phyloP scores from a whole-genome alignment of 2,329 filamentous ascomycete genomes.

The Mycosphaerella sp. region DNA sequence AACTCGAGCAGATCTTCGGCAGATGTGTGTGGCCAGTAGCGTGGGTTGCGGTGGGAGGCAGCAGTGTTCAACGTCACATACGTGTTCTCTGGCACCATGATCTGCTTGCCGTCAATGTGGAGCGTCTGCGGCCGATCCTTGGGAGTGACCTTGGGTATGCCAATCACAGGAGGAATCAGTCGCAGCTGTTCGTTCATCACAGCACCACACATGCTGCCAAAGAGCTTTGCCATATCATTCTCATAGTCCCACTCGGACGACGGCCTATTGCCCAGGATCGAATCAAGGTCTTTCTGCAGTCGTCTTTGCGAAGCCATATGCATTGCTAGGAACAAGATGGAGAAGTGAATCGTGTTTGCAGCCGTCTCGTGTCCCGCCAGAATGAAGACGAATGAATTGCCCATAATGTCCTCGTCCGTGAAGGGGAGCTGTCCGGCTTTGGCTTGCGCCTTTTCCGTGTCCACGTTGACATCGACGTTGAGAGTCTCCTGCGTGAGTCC shows the following conservation, averaged over 20 bases:
- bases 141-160: constrained; percentile 60
- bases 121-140: constrained; percentile 49
- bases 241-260: constrained; percentile 66
- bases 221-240: constrained; percentile 55
- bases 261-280: constrained; percentile 54
- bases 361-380: constrained; percentile 77
- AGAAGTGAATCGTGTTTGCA: constrained; percentile 67
- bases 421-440: constrained; percentile 42
- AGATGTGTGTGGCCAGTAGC: constrained; percentile 57
- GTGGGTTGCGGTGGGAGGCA: constrained; percentile 60
- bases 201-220: constrained; percentile 64
- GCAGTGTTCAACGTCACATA: constrained; percentile 52
- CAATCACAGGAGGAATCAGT: constrained; percentile 62
- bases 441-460: constrained; percentile 37
- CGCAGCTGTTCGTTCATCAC: constrained; percentile 73
- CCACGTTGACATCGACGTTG: constrained; percentile 39
- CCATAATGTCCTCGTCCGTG: constrained; percentile 60
- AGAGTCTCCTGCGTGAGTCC: constrained; percentile 33
- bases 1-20: constrained; percentile 60
- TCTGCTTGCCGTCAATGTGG: constrained; percentile 51
- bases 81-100: constrained; percentile 52
- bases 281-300: constrained; percentile 63
- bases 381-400: constrained; percentile 59
- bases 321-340: constrained; percentile 60
- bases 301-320: constrained; percentile 57